A percentile compares a stretch with the other conserved stretches of the same genome.
Conservation (phyloP, 345 rosid species). For the Aegle marmelos region DNA sequence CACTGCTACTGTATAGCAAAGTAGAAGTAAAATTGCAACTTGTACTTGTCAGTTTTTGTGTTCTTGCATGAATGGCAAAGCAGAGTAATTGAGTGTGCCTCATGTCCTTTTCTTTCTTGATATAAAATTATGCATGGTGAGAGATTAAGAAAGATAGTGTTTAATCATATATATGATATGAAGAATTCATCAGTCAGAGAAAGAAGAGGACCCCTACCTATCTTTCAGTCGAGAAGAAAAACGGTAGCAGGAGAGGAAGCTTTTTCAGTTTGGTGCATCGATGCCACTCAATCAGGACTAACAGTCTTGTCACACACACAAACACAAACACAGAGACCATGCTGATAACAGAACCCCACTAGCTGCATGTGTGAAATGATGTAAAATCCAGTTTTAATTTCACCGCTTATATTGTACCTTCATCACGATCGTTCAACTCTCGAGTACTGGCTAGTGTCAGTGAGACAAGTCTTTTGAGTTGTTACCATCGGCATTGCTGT, state of each 20-base stretch:
- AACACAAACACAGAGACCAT: not conserved
- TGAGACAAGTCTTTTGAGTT: slow-evolving; percentile 1
- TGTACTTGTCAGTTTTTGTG: not conserved
- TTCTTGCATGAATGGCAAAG: not conserved
- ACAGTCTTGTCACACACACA: slow-evolving; percentile 5
- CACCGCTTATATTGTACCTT: not conserved
- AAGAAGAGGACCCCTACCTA: not conserved
- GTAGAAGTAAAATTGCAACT: not conserved
- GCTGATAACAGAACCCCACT: slow-evolving; percentile 6
- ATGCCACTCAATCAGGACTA: not conserved
- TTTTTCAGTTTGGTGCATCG: slow-evolving; percentile 1
- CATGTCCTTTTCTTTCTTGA: not conserved
- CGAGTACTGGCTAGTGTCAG: slow-evolving; percentile 5
- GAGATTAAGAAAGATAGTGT: not conserved
- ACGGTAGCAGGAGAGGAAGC: not conserved
- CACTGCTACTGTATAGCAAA: not conserved
- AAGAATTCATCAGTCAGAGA: not conserved
- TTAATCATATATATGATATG: not conserved
- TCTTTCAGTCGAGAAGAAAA: not conserved
- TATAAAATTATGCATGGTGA: not conserved
- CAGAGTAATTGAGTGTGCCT: not conserved
- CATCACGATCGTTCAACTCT: slow-evolving; percentile 16
- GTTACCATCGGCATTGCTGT: slow-evolving; percentile 29
- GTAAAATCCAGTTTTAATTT: not conserved
- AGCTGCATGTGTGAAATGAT: not conserved